Evolutionary conservation across 148 eudicot species (phyloP).

Genomic region (Fagopyrum homotropicum): DNA sequence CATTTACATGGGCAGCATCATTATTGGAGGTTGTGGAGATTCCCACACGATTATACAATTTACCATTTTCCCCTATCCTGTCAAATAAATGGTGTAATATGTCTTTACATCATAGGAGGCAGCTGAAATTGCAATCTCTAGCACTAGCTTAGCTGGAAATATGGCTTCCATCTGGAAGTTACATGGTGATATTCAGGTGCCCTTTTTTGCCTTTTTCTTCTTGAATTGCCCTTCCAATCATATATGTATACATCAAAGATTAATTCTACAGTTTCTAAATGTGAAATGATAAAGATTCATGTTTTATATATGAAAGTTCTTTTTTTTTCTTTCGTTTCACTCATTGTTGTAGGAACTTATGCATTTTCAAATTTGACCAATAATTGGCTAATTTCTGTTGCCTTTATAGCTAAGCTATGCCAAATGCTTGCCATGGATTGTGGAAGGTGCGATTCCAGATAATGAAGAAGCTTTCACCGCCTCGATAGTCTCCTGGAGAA

Average conservation of each 20-base stretch:
- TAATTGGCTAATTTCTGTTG: slow-evolving; percentile 11
- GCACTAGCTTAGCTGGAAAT: slow-evolving; percentile 57
- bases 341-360: not conserved
- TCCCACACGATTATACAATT: slow-evolving; percentile 10
- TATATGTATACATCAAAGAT: not conserved
- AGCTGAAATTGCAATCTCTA: slow-evolving; percentile 38
- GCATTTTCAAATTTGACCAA: not conserved
- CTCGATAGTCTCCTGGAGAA: slow-evolving; percentile 65
- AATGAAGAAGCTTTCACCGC: slow-evolving; percentile 42
- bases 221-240: not conserved
- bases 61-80: slow-evolving; percentile 7
- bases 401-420: slow-evolving; percentile 69
- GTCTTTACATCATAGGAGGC: slow-evolving; percentile 56
- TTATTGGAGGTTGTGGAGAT: slow-evolving; percentile 63
- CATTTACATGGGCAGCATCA: slow-evolving; percentile 91
- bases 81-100: not conserved
- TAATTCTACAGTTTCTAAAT: too few species aligned
- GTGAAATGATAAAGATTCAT: not conserved
- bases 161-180: slow-evolving; percentile 85
- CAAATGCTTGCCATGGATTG: slow-evolving; percentile 86
- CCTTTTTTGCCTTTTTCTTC: not conserved
- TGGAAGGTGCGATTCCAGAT: slow-evolving; percentile 25
- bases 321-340: not conserved
- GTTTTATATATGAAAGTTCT: not conserved
- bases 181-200: slow-evolving; percentile 86